phyloP scores from a whole-genome alignment of 2,329 filamentous ascomycete species.

The Kalaharituber pfeilii region DNA sequence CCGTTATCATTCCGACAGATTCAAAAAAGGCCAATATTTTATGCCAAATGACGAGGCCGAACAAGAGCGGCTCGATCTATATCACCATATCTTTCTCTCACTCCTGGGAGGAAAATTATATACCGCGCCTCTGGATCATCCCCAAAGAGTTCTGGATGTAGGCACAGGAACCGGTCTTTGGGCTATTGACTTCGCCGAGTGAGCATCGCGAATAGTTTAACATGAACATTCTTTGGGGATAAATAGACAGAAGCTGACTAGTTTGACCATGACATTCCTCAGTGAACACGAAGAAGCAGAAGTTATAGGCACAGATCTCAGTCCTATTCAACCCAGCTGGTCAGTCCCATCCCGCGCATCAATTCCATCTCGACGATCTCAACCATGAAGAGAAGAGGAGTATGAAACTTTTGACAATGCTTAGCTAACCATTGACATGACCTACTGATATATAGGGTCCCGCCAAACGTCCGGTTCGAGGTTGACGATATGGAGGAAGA shows the following conservation, averaged over 20 bases:
- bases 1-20: conserved; percentile 22
- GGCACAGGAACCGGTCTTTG: conserved; percentile 39
- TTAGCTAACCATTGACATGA: neutral
- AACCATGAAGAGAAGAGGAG: too few species aligned
- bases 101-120: conserved; percentile 30
- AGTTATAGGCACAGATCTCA: conserved; percentile 38
- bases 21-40: conserved; percentile 28
- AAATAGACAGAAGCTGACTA: neutral
- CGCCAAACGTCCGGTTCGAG: conserved; percentile 25
- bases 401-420: too few species aligned
- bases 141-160: conserved; percentile 33
- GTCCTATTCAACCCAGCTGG: conserved; percentile 26
- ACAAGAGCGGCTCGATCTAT: neutral
- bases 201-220: neutral
- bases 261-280: neutral
- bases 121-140: conserved; percentile 30
- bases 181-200: conserved; percentile 29
- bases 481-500: conserved; percentile 25
- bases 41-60: conserved; percentile 33
- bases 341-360: neutral
- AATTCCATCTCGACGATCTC: neutral
- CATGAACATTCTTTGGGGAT: too few species aligned
- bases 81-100: conserved; percentile 34
- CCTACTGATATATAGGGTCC: conserved; percentile 14
- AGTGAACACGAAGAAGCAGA: conserved; percentile 38